Percentiles rank a stretch among this genome's conserved stretches.
phyloP scores from a whole-genome alignment of 768 basidiomycete genomes.

The Mrakia frigida region DNA sequence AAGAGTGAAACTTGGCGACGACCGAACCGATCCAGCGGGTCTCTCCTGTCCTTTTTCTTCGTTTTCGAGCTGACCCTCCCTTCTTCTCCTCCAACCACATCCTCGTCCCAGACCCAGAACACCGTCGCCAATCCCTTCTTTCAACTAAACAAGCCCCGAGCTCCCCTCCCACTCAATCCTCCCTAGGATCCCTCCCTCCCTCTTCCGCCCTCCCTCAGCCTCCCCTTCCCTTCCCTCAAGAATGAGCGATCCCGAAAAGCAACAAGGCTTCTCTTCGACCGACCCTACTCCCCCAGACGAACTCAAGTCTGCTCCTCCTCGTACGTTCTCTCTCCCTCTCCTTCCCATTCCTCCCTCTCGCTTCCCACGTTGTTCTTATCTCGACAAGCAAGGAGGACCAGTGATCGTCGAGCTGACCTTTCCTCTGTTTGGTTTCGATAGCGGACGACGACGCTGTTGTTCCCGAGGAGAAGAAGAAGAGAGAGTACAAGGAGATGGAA shows the following conservation, averaged over 20 bases:
- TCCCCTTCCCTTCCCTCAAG: background rate
- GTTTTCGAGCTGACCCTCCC: too few relatives aligned
- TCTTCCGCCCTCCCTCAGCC: background rate
- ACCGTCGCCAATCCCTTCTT: too few relatives aligned
- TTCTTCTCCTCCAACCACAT: too few relatives aligned
- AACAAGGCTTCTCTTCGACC: background rate
- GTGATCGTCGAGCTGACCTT: background rate
- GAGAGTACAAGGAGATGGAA: constrained; percentile 68
- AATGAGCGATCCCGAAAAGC: background rate
- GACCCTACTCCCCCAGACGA: background rate
- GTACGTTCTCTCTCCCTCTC: background rate
- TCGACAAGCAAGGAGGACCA: background rate
- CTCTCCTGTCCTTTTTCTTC: too few relatives aligned
- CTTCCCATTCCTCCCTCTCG: background rate
- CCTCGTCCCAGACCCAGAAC: too few relatives aligned
- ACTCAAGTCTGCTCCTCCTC: constrained; percentile 4
- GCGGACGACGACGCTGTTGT: constrained; percentile 33
- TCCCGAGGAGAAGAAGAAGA: constrained; percentile 53
- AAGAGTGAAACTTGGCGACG: too few relatives aligned
- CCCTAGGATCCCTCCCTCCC: constrained; percentile 7
- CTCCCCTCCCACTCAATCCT: constrained; percentile 7
- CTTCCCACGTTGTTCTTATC: background rate
- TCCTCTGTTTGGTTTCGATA: constrained; percentile 3
- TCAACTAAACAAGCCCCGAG: too few relatives aligned
- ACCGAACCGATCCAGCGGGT: too few relatives aligned